Conservation (phyloP, 352 stramenopile species). For the Phytophthora constricta region DNA sequence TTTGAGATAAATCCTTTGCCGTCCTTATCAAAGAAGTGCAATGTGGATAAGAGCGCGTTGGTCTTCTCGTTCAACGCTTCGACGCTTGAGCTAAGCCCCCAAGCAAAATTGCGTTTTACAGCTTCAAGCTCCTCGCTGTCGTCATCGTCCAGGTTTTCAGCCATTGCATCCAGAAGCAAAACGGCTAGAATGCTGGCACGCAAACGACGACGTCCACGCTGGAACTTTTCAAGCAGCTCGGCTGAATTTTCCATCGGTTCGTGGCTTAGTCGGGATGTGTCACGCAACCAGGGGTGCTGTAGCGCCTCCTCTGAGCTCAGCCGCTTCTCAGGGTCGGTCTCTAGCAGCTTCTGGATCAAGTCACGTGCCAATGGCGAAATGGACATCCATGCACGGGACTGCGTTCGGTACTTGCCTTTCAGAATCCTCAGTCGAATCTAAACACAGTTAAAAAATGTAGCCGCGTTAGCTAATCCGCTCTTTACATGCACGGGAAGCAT, state of each 20-base stretch:
- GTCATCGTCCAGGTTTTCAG: slow-evolving; percentile 48
- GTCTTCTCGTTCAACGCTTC: slow-evolving; percentile 75
- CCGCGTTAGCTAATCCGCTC: neutral
- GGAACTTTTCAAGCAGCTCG: slow-evolving; percentile 80
- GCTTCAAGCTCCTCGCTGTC: slow-evolving; percentile 42
- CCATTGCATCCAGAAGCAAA: slow-evolving; percentile 66
- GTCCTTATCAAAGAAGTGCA: slow-evolving; percentile 81
- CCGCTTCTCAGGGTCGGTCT: slow-evolving; percentile 65
- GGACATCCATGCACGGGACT: slow-evolving; percentile 75
- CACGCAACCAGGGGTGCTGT: slow-evolving; percentile 73
- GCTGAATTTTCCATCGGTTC: slow-evolving; percentile 72
- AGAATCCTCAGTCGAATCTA: slow-evolving; percentile 84
- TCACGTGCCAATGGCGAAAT: slow-evolving; percentile 73
- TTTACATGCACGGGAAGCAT: neutral
- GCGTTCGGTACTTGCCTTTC: slow-evolving; percentile 75
- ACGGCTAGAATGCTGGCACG: slow-evolving; percentile 83
- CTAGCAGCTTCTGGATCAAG: slow-evolving; percentile 76
- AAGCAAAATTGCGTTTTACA: slow-evolving; percentile 58
- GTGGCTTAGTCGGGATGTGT: slow-evolving; percentile 58
- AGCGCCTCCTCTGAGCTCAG: slow-evolving; percentile 74
- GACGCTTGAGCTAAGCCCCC: slow-evolving; percentile 76
- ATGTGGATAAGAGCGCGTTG: slow-evolving; percentile 66
- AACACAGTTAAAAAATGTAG: slow-evolving; percentile 4
- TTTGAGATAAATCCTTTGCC: slow-evolving; percentile 86
- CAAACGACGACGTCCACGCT: slow-evolving; percentile 74